Conservation (phyloP, 1,139 yeast genomes). For the Pichia sp. region DNA sequence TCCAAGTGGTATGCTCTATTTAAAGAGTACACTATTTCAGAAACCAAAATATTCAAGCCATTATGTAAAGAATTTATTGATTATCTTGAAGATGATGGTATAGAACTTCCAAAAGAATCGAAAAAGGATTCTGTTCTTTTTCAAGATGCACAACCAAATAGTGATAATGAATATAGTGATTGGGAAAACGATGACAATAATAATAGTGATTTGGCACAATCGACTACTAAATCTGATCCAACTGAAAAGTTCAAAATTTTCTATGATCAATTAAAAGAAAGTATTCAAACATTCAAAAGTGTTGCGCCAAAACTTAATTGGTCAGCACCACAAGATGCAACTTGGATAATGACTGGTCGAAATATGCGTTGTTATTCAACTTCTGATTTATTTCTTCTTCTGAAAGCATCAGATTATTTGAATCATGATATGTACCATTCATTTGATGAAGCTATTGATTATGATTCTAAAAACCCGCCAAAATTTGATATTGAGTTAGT, state of each 20-base stretch:
- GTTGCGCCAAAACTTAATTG: constrained; percentile 90
- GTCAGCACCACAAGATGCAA: constrained; percentile 94
- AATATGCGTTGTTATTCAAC: constrained; percentile 63
- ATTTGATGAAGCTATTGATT: constrained; percentile 36
- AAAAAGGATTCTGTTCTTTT: constrained; percentile 31
- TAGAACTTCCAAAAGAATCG: constrained; percentile 49
- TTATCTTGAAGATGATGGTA: constrained; percentile 73
- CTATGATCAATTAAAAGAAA: constrained; percentile 43
- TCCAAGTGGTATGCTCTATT: constrained; percentile 67
- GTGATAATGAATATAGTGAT: constrained; percentile 64
- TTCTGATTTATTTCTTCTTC: constrained; percentile 67
- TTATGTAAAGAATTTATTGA: constrained; percentile 61
- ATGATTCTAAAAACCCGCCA: constrained; percentile 20
- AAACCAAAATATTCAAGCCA: constrained; percentile 53
- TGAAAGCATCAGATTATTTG: constrained; percentile 83
- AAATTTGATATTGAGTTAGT: constrained; percentile 52
- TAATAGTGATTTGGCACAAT: constrained; percentile 1
- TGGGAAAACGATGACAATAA: constrained; percentile 42
- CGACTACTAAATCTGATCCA: constrained; percentile 32
- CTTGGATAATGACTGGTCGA: constrained; percentile 82
- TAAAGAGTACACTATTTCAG: constrained; percentile 39
- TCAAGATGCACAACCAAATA: constrained; percentile 35
- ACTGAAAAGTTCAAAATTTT: constrained; percentile 48
- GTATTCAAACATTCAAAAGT: constrained; percentile 44
- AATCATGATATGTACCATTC: constrained; percentile 77